Conservation (phyloP, 2,329 filamentous ascomycete species). For the Harringtonia lauricola region DNA sequence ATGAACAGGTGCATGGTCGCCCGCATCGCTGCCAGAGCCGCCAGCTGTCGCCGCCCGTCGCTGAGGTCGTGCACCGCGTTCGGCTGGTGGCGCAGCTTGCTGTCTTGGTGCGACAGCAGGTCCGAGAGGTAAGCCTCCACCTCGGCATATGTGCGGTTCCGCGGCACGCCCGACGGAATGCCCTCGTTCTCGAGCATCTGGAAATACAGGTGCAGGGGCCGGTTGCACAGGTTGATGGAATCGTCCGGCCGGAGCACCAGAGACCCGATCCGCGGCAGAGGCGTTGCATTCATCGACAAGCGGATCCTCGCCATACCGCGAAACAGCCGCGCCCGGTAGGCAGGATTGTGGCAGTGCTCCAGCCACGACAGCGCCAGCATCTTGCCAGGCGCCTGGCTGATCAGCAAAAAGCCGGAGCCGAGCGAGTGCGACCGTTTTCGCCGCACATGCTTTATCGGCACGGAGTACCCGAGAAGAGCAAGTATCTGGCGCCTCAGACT, state of each 20-base stretch:
- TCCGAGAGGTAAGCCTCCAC: slow-evolving; percentile 17
- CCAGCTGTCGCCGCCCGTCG: background rate
- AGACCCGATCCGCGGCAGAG: slow-evolving; percentile 15
- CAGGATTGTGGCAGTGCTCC: slow-evolving; percentile 9
- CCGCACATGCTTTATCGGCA: too few relatives aligned
- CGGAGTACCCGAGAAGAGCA: too few relatives aligned
- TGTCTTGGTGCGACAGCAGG: slow-evolving; percentile 15
- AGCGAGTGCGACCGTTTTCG: too few relatives aligned
- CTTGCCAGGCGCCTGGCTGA: too few relatives aligned
- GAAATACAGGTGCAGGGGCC: slow-evolving; percentile 10
- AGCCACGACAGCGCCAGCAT: slow-evolving; percentile 19
- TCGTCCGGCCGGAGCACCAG: slow-evolving; percentile 16
- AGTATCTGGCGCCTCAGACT: too few relatives aligned
- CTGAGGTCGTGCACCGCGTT: slow-evolving; percentile 10
- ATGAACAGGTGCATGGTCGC: background rate
- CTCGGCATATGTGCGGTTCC: slow-evolving; percentile 18
- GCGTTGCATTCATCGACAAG: slow-evolving; percentile 15
- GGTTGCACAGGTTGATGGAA: background rate
- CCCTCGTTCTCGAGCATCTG: slow-evolving; percentile 21
- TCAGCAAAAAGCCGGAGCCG: slow-evolving; percentile 13
- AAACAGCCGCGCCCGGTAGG: slow-evolving; percentile 17
- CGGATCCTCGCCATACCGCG: slow-evolving; percentile 15
- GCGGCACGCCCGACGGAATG: slow-evolving; percentile 16
- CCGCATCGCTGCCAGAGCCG: background rate
- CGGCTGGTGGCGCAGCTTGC: slow-evolving; percentile 15